phyloP scores from a whole-genome alignment of 768 basidiomycete genomes.

The Sarcomyxa edulis region DNA sequence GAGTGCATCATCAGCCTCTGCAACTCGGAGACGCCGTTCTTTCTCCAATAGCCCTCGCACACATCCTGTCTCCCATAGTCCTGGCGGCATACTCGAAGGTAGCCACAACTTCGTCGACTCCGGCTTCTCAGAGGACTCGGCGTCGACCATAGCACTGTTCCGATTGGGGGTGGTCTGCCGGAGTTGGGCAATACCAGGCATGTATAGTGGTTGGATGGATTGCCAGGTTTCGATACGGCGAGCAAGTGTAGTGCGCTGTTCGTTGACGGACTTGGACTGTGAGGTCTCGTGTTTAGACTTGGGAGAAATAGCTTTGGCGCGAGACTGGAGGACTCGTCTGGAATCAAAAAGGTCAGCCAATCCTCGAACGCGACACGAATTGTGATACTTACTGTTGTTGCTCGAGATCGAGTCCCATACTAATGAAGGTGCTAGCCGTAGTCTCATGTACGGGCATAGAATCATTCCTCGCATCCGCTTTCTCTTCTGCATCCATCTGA shows the following conservation, averaged over 20 bases:
- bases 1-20: constrained; percentile 12
- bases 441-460: background rate
- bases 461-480: background rate
- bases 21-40: constrained; percentile 5
- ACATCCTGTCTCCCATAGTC: background rate
- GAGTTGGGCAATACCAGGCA: constrained; percentile 6
- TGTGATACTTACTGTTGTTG: constrained; percentile 9
- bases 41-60: constrained; percentile 1
- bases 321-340: too few relatives aligned
- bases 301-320: too few relatives aligned
- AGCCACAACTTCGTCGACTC: too few relatives aligned
- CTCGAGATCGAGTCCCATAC: constrained; percentile 7
- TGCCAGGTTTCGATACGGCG: constrained; percentile 4
- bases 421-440: constrained; percentile 3
- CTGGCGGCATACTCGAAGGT: too few relatives aligned
- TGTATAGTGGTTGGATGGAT: constrained; percentile 2
- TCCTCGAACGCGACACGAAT: too few relatives aligned
- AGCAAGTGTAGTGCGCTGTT: constrained; percentile 2
- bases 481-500: constrained; percentile 2
- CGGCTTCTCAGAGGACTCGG: too few relatives aligned
- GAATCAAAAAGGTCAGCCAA: too few relatives aligned
- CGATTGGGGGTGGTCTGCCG: too few relatives aligned
- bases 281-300: too few relatives aligned
- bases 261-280: too few relatives aligned
- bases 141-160: too few relatives aligned